phyloP scores from a whole-genome alignment of 176 grass and related monocot species.

The Rhynchospora breviuscula region DNA sequence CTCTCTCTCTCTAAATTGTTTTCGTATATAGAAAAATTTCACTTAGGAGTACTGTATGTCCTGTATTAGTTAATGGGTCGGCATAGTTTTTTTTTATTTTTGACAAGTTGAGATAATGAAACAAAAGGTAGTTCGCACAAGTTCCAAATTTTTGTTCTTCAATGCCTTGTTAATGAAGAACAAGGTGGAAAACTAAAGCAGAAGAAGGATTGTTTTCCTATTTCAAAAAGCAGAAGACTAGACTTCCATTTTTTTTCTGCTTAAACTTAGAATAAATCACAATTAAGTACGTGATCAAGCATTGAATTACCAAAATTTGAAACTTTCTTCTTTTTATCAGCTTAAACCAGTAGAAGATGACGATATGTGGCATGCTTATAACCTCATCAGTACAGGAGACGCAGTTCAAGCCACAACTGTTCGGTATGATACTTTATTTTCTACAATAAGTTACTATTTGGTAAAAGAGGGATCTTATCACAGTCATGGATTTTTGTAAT shows the following conservation, averaged over 20 bases:
- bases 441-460: not conserved
- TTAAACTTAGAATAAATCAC: not conserved
- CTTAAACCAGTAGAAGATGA: slow-evolving; percentile 83
- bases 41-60: not conserved
- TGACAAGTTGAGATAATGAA: not conserved
- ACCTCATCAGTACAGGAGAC: slow-evolving; percentile 69
- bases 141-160: not conserved
- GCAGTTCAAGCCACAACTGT: slow-evolving; percentile 59
- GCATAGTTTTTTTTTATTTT: not conserved
- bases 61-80: not conserved
- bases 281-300: not conserved
- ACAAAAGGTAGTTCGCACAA: not conserved
- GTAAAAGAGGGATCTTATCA: not conserved
- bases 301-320: not conserved
- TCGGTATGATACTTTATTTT: slow-evolving; percentile 31
- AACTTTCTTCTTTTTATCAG: slow-evolving; percentile 16
- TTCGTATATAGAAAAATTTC: not conserved
- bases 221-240: too few relatives aligned
- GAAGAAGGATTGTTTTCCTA: not conserved
- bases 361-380: slow-evolving; percentile 91
- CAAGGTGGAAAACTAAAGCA: not conserved
- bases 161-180: not conserved
- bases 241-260: not conserved
- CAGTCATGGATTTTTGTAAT: not conserved
- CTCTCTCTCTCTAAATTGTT: not conserved